Evolutionary conservation across 164 flowering plant species (phyloP).

Genomic region (Houttuynia cordata): DNA sequence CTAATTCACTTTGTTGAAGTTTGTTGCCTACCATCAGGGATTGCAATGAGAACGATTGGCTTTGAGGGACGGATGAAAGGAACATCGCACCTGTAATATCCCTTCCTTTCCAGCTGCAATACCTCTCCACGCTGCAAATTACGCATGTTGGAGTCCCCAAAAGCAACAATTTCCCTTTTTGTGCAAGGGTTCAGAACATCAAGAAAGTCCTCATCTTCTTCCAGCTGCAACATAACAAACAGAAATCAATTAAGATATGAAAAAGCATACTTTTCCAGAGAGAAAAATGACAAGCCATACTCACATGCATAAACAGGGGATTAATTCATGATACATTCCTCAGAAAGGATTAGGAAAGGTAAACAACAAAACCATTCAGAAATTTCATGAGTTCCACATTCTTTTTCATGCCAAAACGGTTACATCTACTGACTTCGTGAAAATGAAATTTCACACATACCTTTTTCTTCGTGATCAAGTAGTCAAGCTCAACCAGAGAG

Average conservation of each 20-base stretch:
- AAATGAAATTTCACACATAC: conserved; percentile 15
- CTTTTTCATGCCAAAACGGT: background rate
- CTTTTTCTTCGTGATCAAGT: conserved; percentile 91
- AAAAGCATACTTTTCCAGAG: no score
- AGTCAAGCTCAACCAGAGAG: conserved; percentile 58
- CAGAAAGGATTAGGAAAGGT: background rate
- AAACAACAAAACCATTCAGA: background rate
- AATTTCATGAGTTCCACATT: background rate
- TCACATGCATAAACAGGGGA: no score
- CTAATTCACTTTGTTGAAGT: conserved; percentile 6
- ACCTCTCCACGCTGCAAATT: conserved; percentile 73
- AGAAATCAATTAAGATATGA: background rate
- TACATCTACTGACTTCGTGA: background rate
- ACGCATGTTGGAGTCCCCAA: conserved; percentile 82
- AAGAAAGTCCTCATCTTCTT: conserved; percentile 74
- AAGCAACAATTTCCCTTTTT: conserved; percentile 46
- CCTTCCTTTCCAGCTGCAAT: conserved; percentile 88
- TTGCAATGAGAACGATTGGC: conserved; percentile 60
- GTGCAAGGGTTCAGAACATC: conserved; percentile 75
- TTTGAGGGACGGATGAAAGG: conserved; percentile 56
- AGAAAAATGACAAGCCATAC: no score
- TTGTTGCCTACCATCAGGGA: conserved; percentile 82
- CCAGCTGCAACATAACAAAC: conserved; percentile 36
- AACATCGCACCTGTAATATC: conserved; percentile 82
- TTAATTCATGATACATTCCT: no score